Evolutionary conservation across 2,329 filamentous ascomycete species (phyloP), one percentile per base, ranked within the genome.

Genomic region (Immersiporthe knoxdaviesiana): DNA sequence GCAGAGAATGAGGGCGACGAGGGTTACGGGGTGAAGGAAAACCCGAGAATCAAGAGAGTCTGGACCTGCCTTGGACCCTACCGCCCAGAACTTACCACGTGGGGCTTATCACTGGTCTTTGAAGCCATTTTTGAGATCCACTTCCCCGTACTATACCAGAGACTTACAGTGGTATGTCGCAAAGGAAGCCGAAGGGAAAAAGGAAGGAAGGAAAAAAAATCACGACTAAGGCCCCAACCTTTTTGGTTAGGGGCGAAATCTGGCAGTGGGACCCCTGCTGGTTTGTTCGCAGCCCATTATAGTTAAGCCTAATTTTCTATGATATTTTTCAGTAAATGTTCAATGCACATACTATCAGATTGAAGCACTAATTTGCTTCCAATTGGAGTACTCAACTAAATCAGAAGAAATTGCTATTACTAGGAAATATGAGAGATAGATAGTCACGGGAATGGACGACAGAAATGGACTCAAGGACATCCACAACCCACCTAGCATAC

Each of bases 71-170:
- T n/a, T 39, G 50, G 18, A 37, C 35, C 41, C 44, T 62, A 66
- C 54, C 41, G 56, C 30, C 56, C 14, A 27, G 14, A 52, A 27
- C 39, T 54, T 50, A 35, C 37, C 65, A 52, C 32, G 41, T 56
- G 54, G 39, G 65, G 60, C 65, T 59, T 12, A 18, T 3, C 21
- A 32, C 12, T n/a, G 24, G 18, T 30, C 30, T 11, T 52, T 21
- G 65, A 66, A 52, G 65, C 56, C 65, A 66, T 66, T 54, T 35
- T 41, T 41, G 14, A 44, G 59, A 44, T 44, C 37, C 59, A 62
- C 59, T 62, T 27, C 24, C 21, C 12, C 39, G 35, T 37, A 24
- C 59, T 62, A 37, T 62, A 12, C 16, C 37, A 39, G 4, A 35
- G 35, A 8, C 35, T 8, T 18, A 7, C 1, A 7, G 21, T 18